Conservation (phyloP, 2,329 filamentous ascomycete genomes). For the Hypocreales sp. region DNA sequence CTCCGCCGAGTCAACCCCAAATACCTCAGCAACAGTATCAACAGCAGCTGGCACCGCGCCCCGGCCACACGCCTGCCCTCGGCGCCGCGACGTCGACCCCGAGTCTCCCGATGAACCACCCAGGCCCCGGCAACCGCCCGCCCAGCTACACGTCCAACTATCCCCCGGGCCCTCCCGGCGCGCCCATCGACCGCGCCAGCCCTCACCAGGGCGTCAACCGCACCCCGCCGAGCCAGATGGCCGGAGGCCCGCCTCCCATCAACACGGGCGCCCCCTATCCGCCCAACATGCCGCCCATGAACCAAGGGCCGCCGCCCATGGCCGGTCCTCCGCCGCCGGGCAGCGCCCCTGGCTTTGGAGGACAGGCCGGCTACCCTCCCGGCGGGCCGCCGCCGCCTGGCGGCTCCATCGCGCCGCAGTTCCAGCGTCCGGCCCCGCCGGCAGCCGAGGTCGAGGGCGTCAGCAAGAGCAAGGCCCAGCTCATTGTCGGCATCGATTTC, state of each 20-base stretch:
- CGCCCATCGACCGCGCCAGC: slow-evolving; percentile 36
- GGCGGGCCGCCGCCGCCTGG: slow-evolving; percentile 23
- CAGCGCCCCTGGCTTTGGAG: slow-evolving; percentile 27
- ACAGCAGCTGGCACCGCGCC: slow-evolving; percentile 23
- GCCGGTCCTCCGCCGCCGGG: slow-evolving; percentile 23
- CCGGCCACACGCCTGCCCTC: slow-evolving; percentile 17
- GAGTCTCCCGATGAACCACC: slow-evolving; percentile 45
- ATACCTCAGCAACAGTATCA: slow-evolving; percentile 33
- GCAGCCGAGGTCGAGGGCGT: slow-evolving; percentile 72
- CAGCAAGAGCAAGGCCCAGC: slow-evolving; percentile 82
- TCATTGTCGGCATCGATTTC: slow-evolving; percentile 98
- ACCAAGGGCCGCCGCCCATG: slow-evolving; percentile 24
- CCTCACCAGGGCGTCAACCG: slow-evolving; percentile 33
- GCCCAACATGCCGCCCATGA: slow-evolving; percentile 31
- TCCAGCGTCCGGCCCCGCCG: slow-evolving; percentile 28
- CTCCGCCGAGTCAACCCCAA: slow-evolving; percentile 30
- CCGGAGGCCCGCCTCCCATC: slow-evolving; percentile 50
- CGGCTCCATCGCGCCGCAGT: slow-evolving; percentile 23
- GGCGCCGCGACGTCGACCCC: slow-evolving; percentile 28
- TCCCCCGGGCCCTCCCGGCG: slow-evolving; percentile 24
- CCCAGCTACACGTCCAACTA: slow-evolving; percentile 48
- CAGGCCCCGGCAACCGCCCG: slow-evolving; percentile 41
- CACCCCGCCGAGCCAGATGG: slow-evolving; percentile 44
- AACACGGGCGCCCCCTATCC: slow-evolving; percentile 51
- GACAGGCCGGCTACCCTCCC: slow-evolving; percentile 30